Base-by-base conservation (phyloP, 2,329 filamentous ascomycete genomes). In the Penicillium occitanis region DNA sequence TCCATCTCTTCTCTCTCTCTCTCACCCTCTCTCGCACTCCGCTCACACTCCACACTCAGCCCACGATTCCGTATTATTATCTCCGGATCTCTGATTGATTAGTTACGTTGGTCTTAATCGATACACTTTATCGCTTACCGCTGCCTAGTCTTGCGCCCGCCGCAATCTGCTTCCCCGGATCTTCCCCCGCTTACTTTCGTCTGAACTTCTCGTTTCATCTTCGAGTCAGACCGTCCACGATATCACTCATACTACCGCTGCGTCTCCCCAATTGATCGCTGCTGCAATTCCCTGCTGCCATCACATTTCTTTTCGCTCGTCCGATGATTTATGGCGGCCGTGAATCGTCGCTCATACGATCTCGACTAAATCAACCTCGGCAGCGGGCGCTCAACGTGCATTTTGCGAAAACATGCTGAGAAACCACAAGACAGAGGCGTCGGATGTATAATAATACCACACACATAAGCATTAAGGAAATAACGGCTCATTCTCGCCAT, bases 401-500 rank as follows among this genome's bases (percentile, higher is more conserved):
- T 42, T 22, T 25, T 19, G 14, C 19, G 28, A 50, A 63, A 58
- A 42, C 28, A 59, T 58, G 44, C 61, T 66, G 61, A 55, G 61
- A 10, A 55, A 53, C 61, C 19, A 19, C 14, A 50, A 46, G 25
- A 51, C 22, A 61, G 22, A 51, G 25, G 14, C 33, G 44, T 35
- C 17, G 65, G 25, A 40, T 11, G 33, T 59, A 60, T 61, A 59
- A 59, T 57, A 30, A 37, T 5, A 19, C 10, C 28, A 28, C 30
- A 51, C 7, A 66, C 8, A 48, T 30, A 19, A 37, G 28, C 33
- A 25, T 17, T 48, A 57, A 55, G 48, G 28, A 35, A 10, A 64
- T 28, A 46, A 40, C n/a, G n/a, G n/a, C 19, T 25, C 48, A 60
- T 37, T 57, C 33, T 64, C 58, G 60, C 61, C 67, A 70, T 66